Base-by-base conservation (phyloP, 202 grass and related monocot genomes). In the Eragrostis tef region DNA sequence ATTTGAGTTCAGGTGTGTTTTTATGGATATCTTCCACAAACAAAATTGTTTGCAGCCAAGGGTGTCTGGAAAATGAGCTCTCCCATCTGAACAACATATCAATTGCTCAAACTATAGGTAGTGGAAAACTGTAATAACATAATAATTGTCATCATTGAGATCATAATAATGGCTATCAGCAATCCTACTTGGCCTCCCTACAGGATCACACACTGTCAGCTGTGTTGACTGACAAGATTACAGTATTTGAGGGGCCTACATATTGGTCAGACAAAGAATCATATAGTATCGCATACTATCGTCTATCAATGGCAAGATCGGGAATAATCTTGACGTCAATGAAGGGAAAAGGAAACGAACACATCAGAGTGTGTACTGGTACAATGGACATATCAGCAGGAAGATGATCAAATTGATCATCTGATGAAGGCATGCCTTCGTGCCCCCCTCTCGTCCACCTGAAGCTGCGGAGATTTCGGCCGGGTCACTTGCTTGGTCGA, bases 401-500 rank as follows among this genome's bases (percentile, higher is more conserved):
- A 60, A 26, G 22, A 51, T 62, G 27, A 57, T 15, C 21, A 19
- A 6, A 11, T 7, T 15, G 81, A 86, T 94, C 82, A 93, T 89
- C 97, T 87, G 58, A 99, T 90, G 77, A 93, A 87, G 24, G 85
- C 82, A 1, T 85, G 89, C 71, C 83, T 87, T 56, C 86, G 87
- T 15, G 83, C 70, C 4, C 80, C 84, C 78, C 92, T 88, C 24
- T 86, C 71, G 6, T 99, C 87, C 49, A 99, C 90, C 75, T 82
- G 89, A 64, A 96, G 71, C 9, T 93, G 86, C 3, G 97, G 97
- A 0, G 93, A 88, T 64, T 89, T 93, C 0, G 93, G 77, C 57
- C 79, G 91, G 1, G 96, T 99, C 26, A 75, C 68, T 85, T 93
- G 78, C 88, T 93, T 99, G 2, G 22, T 79, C 8, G 93, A 99